A percentile compares a stretch with the other conserved stretches of the same genome.
Conservation (phyloP, 2,329 filamentous ascomycete species). For the Alternaria arbusti region DNA sequence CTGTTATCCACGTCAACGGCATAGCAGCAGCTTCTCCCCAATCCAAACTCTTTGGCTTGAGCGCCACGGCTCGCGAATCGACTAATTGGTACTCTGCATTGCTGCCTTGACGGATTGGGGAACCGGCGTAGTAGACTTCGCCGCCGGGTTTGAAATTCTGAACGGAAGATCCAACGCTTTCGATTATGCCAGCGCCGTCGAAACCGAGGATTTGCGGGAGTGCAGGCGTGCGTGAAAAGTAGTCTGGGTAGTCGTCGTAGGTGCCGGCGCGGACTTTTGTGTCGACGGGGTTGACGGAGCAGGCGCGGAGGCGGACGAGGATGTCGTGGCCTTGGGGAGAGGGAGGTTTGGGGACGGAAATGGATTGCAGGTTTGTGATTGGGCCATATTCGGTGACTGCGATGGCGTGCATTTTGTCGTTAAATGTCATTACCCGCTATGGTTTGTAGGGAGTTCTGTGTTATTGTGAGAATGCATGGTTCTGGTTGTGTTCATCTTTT, state of each 20-base stretch:
- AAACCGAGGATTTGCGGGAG: slow-evolving; percentile 12
- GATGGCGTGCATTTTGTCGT: slow-evolving; percentile 5
- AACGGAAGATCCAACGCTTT: slow-evolving; percentile 1
- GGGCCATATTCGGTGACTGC: slow-evolving; percentile 10
- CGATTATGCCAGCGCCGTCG: slow-evolving; percentile 4
- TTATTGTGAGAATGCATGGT: background rate
- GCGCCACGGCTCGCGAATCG: slow-evolving; percentile 5
- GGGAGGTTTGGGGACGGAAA: background rate
- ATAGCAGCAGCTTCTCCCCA: slow-evolving; percentile 11
- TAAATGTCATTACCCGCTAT: background rate
- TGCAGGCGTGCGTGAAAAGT: slow-evolving; percentile 1
- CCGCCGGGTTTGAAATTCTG: background rate
- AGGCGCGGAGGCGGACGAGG: slow-evolving; percentile 4
- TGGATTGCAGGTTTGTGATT: slow-evolving; percentile 4
- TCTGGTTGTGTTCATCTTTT: background rate
- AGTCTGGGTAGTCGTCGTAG: slow-evolving; percentile 14
- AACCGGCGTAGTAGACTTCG: slow-evolving; percentile 8
- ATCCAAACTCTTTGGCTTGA: slow-evolving; percentile 10
- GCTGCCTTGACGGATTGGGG: slow-evolving; percentile 10
- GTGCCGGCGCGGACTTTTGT: slow-evolving; percentile 8
- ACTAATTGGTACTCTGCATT: slow-evolving; percentile 10
- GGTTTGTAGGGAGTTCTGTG: background rate
- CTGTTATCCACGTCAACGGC: slow-evolving; percentile 12
- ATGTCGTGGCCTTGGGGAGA: slow-evolving; percentile 3
- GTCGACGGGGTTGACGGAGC: slow-evolving; percentile 9